Evolutionary conservation across 257 asterid species (phyloP), one percentile per base, ranked within the genome.

Genomic region (Petunia axillaris): DNA sequence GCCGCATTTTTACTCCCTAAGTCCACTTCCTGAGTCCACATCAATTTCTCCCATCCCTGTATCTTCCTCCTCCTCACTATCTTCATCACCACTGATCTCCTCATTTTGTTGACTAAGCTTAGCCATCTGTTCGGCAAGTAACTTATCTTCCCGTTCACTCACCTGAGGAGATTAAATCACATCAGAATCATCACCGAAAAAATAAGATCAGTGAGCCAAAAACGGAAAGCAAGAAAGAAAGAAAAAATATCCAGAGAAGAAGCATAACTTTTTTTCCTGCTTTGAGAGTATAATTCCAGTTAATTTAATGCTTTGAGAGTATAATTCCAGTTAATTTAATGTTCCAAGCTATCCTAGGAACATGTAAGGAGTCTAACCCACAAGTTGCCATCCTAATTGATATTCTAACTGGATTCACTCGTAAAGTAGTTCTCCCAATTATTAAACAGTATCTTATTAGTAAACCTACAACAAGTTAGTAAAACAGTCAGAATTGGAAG

Each of bases 21-120:
- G 80, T 16, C 84, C 89, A 25, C 67, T 52, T 75, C 86, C 88
- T 0, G 97, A 58, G 75, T 93, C 94, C 58, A 93, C 70, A 66
- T 93, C 98, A 48, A 92, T 74, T 11, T 93, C 97, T 74, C 99
- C 99, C 99, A 95, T 92, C 50, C 99, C 99, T 3, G 97, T 93
- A 81, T 95, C 99, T 85, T 95, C 99, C 83, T 95, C 98, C 87
- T 87, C 98, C 85, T 93, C 98, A 43, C 96, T 93, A 81, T 81
- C 94, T 82, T 93, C 99, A 53, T 95, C 99, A 6, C 97, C 99
- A 55, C 96, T 88, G 44, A 91, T 78, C 89, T 95, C 99, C 87
- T 91, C 97, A 9, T 95, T 95, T 81, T 91, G 87, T 10, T 81
- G 92, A 1, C 88, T 86, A 3, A 93, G 86, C 89, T 92, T 93